phyloP scores from a whole-genome alignment of 495 filamentous ascomycete genomes.

The Lophiotrema nucula region DNA sequence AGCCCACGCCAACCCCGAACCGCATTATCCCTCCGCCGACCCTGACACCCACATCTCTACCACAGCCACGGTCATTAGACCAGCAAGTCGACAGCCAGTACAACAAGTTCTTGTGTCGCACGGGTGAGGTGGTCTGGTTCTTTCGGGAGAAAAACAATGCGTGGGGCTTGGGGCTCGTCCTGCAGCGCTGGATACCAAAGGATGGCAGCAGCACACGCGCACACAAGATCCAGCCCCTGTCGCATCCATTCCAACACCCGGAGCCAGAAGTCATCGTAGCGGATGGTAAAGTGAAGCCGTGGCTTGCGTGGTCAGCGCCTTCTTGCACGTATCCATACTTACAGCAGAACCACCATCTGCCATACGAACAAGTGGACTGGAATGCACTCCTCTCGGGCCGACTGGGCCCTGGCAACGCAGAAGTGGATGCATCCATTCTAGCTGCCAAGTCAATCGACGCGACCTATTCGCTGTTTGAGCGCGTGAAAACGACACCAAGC shows the following conservation, averaged over 20 bases:
- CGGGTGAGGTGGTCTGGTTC: slow-evolving; percentile 61
- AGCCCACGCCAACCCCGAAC: slow-evolving; percentile 5
- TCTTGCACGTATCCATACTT: slow-evolving; percentile 36
- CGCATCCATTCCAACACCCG: slow-evolving; percentile 48
- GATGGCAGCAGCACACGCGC: slow-evolving; percentile 31
- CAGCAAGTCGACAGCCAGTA: slow-evolving; percentile 48
- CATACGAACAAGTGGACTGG: slow-evolving; percentile 56
- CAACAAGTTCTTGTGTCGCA: slow-evolving; percentile 52
- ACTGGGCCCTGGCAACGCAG: slow-evolving; percentile 48
- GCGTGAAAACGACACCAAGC: slow-evolving; percentile 42
- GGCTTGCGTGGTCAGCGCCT: slow-evolving; percentile 64
- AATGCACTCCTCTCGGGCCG: slow-evolving; percentile 42
- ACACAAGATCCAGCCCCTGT: slow-evolving; percentile 54
- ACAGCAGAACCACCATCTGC: slow-evolving; percentile 35
- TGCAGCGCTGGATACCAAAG: slow-evolving; percentile 40
- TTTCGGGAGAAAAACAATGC: slow-evolving; percentile 35
- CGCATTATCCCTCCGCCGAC: slow-evolving; percentile 15
- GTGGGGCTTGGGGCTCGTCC: slow-evolving; percentile 58
- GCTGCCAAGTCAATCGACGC: slow-evolving; percentile 58
- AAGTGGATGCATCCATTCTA: slow-evolving; percentile 62
- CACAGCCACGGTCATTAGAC: slow-evolving; percentile 43
- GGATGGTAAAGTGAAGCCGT: slow-evolving; percentile 52
- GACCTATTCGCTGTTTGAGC: slow-evolving; percentile 55
- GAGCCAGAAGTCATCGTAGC: slow-evolving; percentile 40
- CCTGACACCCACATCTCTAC: slow-evolving; percentile 40